These are phyloP conservation scores for Parastagonospora avenae DNA, from an alignment of 2,329 filamentous ascomycete species.

Conservation along the genomic window DNA sequence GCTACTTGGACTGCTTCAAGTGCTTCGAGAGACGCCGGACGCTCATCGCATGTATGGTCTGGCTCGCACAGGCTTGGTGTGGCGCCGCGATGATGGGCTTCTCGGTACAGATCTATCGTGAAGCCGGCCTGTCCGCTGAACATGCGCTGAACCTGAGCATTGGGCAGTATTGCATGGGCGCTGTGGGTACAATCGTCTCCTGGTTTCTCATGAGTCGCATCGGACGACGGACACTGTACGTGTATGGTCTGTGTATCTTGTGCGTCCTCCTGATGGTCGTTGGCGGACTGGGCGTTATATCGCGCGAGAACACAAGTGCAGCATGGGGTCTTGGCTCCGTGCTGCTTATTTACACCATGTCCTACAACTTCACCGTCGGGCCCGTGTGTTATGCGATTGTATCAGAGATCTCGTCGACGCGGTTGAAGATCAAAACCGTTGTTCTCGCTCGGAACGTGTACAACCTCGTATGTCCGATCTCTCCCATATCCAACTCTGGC, in stretches of 20 bases:
- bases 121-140: not conserved
- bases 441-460: constrained; percentile 78
- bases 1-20: constrained; percentile 81
- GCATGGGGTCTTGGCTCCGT: constrained; percentile 35
- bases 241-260: constrained; percentile 65
- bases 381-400: constrained; percentile 89
- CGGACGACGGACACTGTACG: constrained; percentile 74
- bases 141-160: constrained; percentile 18
- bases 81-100: constrained; percentile 29
- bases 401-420: constrained; percentile 77
- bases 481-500: not conserved
- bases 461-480: constrained; percentile 58
- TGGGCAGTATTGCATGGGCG: constrained; percentile 19
- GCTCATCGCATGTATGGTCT: constrained; percentile 63
- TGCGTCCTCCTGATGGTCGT: constrained; percentile 77
- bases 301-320: constrained; percentile 53
- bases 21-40: constrained; percentile 78
- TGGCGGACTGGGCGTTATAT: constrained; percentile 73
- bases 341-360: constrained; percentile 56
- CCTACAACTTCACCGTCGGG: constrained; percentile 84
- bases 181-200: constrained; percentile 68
- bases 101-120: constrained; percentile 10
- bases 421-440: constrained; percentile 87
- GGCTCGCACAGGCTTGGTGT: constrained; percentile 48
- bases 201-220: constrained; percentile 80